Evolutionary conservation across 2,329 filamentous ascomycete genomes (phyloP).

Genomic region (Sclerotinia sclerotiorum): DNA sequence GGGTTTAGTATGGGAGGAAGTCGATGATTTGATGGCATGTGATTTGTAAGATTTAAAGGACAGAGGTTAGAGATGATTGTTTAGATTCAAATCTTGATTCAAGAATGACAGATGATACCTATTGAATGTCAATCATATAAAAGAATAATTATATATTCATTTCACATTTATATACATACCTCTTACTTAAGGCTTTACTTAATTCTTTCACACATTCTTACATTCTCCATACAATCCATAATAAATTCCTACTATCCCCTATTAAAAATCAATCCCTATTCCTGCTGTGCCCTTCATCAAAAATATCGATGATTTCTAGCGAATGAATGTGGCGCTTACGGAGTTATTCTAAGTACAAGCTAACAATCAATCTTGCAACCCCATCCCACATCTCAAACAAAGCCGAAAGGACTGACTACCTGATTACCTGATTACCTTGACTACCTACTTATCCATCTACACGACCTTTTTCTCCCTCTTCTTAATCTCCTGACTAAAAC

Average conservation of each 20-base stretch:
- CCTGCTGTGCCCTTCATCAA: too few relatives aligned
- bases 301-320: not conserved
- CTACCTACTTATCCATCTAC: not conserved
- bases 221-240: not conserved
- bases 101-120: too few relatives aligned
- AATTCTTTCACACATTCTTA: not conserved
- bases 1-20: not conserved
- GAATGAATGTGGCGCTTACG: constrained; percentile 21
- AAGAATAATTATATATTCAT: not conserved
- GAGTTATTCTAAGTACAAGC: not conserved
- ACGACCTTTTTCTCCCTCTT: constrained; percentile 21
- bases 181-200: not conserved
- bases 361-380: not conserved
- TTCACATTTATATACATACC: not conserved
- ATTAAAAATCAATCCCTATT: not conserved
- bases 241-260: not conserved
- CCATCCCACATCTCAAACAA: constrained; percentile 19
- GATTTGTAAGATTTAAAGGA: not conserved
- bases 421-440: too few relatives aligned
- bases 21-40: not conserved
- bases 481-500: constrained; percentile 4
- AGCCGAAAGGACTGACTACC: constrained; percentile 13
- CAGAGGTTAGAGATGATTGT: too few relatives aligned
- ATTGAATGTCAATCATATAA: too few relatives aligned
- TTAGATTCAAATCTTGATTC: too few relatives aligned